Conservation (phyloP, 2,329 filamentous ascomycete species). For the Anisogramma anomala region DNA sequence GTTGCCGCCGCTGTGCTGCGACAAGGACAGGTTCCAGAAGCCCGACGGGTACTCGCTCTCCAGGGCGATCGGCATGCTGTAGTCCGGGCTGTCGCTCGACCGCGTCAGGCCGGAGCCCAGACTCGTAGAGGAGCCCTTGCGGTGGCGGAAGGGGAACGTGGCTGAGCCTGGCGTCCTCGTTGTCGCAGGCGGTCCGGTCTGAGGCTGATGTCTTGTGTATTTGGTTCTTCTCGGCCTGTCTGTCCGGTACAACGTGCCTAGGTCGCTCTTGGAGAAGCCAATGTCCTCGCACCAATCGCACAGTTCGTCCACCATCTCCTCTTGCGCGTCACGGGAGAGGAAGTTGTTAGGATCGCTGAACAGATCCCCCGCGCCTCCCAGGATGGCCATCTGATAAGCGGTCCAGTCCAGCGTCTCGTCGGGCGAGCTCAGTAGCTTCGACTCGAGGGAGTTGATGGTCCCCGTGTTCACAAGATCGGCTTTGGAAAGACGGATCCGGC, state of each 20-base stretch:
- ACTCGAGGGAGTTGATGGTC: slow-evolving; percentile 16
- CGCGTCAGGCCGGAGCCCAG: not conserved
- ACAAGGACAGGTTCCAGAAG: slow-evolving; percentile 22
- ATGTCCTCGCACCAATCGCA: slow-evolving; percentile 40
- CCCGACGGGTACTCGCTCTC: slow-evolving; percentile 24
- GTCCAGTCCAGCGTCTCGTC: slow-evolving; percentile 51
- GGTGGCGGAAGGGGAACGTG: slow-evolving; percentile 3
- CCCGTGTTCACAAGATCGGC: slow-evolving; percentile 25
- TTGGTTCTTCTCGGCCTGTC: not conserved
- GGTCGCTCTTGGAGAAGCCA: slow-evolving; percentile 33
- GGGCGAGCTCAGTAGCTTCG: slow-evolving; percentile 25
- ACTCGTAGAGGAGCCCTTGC: slow-evolving; percentile 7
- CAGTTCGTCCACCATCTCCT: slow-evolving; percentile 30
- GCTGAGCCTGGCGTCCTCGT: slow-evolving; percentile 7
- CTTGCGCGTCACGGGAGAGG: slow-evolving; percentile 20
- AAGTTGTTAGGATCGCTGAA: slow-evolving; percentile 32
- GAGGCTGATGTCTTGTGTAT: not conserved
- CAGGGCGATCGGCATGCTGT: slow-evolving; percentile 29
- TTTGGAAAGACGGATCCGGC: slow-evolving; percentile 41
- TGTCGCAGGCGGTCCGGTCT: not conserved
- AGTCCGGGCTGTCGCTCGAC: slow-evolving; percentile 13
- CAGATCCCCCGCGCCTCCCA: slow-evolving; percentile 44
- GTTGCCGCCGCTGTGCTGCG: not conserved
- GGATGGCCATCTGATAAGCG: slow-evolving; percentile 53
- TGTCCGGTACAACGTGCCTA: slow-evolving; percentile 22